Conservation (phyloP, 2,329 filamentous ascomycete species). For the Cordyceps pruinosa region DNA sequence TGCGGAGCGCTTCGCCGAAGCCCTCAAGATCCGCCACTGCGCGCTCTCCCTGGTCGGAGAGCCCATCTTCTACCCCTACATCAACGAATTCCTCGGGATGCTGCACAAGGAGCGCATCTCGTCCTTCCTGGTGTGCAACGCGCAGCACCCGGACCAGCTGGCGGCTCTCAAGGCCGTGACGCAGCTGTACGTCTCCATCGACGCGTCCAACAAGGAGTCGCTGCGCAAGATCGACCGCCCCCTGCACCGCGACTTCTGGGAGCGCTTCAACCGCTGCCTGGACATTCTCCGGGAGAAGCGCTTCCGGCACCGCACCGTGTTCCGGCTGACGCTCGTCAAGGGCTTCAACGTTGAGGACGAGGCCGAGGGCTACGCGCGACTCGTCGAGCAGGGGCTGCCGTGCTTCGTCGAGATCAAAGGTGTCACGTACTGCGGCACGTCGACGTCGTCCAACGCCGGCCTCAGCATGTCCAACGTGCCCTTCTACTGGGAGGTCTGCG, state of each 20-base stretch:
- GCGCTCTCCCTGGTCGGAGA: conserved; percentile 89
- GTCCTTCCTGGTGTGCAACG: conserved; percentile 93
- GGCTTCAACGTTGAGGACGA: conserved; percentile 97
- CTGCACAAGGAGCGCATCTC: conserved; percentile 83
- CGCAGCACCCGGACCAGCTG: conserved; percentile 89
- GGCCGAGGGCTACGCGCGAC: conserved; percentile 78
- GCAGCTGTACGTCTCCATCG: conserved; percentile 93
- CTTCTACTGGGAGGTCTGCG: conserved; percentile 84
- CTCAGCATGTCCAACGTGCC: conserved; percentile 97
- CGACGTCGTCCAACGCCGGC: conserved; percentile 74
- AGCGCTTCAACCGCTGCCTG: conserved; percentile 84
- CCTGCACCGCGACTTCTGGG: conserved; percentile 94
- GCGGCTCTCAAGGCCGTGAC: conserved; percentile 78
- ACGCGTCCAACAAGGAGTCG: conserved; percentile 84
- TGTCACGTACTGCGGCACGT: conserved; percentile 93
- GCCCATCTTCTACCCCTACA: conserved; percentile 97
- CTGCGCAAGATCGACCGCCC: conserved; percentile 85
- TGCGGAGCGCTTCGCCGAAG: conserved; percentile 85
- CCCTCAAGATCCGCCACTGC: conserved; percentile 88
- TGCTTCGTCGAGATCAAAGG: conserved; percentile 96
- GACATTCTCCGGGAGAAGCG: conserved; percentile 81
- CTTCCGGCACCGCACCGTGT: conserved; percentile 84
- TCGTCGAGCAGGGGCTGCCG: conserved; percentile 78
- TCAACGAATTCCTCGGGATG: conserved; percentile 83
- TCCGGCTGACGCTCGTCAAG: conserved; percentile 91